phyloP scores from a whole-genome alignment of 306 rosid species.

The Glycine soja region DNA sequence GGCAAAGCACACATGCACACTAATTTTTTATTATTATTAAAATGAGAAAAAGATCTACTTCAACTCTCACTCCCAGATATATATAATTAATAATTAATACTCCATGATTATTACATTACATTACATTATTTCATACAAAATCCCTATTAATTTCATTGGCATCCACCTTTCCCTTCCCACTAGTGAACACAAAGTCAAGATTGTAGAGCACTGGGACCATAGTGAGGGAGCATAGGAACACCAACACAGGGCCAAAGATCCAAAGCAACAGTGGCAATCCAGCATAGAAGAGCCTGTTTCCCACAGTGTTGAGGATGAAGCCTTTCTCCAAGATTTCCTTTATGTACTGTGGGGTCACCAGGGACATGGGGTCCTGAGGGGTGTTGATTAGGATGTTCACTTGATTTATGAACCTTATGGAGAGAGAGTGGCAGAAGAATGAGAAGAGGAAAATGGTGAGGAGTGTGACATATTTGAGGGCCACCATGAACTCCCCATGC shows the following conservation, averaged over 20 bases:
- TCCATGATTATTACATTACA: neutral
- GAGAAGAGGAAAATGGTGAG: slow-evolving; percentile 85
- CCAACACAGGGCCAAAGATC: slow-evolving; percentile 92
- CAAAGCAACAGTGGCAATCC: slow-evolving; percentile 83
- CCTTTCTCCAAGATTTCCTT: slow-evolving; percentile 76
- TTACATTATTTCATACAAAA: slow-evolving; percentile 40
- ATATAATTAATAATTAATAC: neutral
- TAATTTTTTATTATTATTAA: neutral
- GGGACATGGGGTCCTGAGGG: slow-evolving; percentile 65
- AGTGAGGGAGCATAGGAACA: slow-evolving; percentile 69
- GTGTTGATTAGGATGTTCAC: slow-evolving; percentile 84
- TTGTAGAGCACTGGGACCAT: slow-evolving; percentile 88
- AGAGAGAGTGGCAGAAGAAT: slow-evolving; percentile 82
- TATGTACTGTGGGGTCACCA: slow-evolving; percentile 66
- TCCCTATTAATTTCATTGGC: slow-evolving; percentile 39
- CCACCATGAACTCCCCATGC: slow-evolving; percentile 94
- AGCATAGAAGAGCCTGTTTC: slow-evolving; percentile 81
- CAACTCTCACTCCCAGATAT: neutral
- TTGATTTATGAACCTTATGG: slow-evolving; percentile 86
- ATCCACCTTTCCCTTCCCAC: slow-evolving; percentile 41
- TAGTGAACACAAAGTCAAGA: slow-evolving; percentile 66
- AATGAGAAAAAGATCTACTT: neutral
- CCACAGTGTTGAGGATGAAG: slow-evolving; percentile 72
- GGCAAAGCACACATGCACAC: neutral
- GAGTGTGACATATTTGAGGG: slow-evolving; percentile 77